phyloP scores from a whole-genome alignment of 2,329 filamentous ascomycete species.

The Diplocarpon rosae region DNA sequence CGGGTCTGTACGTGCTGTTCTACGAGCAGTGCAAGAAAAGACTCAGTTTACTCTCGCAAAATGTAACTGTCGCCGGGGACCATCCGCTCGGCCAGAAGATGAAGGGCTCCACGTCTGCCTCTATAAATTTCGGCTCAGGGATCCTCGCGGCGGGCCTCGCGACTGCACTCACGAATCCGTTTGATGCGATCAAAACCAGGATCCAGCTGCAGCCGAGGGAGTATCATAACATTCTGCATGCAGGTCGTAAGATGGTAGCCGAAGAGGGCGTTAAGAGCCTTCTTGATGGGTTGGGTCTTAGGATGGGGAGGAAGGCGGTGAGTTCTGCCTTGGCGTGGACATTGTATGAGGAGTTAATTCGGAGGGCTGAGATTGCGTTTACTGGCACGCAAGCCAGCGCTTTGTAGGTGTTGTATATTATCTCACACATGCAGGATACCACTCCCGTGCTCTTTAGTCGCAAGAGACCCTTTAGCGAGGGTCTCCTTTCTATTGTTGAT shows the following conservation, averaged over 20 bases:
- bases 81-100: slow-evolving; percentile 11
- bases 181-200: slow-evolving; percentile 91
- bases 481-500: too few relatives aligned
- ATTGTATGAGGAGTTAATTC: slow-evolving; percentile 84
- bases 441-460: neutral
- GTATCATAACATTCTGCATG: slow-evolving; percentile 75
- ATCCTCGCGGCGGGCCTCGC: slow-evolving; percentile 71
- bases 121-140: slow-evolving; percentile 79
- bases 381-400: slow-evolving; percentile 4
- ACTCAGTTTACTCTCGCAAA: slow-evolving; percentile 31
- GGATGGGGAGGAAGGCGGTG: slow-evolving; percentile 83
- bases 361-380: slow-evolving; percentile 43
- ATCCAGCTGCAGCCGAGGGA: slow-evolving; percentile 78
- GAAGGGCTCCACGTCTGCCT: slow-evolving; percentile 37
- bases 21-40: slow-evolving; percentile 75
- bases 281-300: slow-evolving; percentile 74
- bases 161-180: slow-evolving; percentile 87
- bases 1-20: slow-evolving; percentile 85
- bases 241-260: slow-evolving; percentile 63
- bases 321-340: slow-evolving; percentile 97
- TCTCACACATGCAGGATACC: slow-evolving; percentile 1
- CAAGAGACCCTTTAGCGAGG: neutral
- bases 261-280: slow-evolving; percentile 74
- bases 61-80: slow-evolving; percentile 18
- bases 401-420: slow-evolving; percentile 14